Base-by-base conservation (phyloP, 2,329 filamentous ascomycete genomes). In the Zopfia rhizophila region DNA sequence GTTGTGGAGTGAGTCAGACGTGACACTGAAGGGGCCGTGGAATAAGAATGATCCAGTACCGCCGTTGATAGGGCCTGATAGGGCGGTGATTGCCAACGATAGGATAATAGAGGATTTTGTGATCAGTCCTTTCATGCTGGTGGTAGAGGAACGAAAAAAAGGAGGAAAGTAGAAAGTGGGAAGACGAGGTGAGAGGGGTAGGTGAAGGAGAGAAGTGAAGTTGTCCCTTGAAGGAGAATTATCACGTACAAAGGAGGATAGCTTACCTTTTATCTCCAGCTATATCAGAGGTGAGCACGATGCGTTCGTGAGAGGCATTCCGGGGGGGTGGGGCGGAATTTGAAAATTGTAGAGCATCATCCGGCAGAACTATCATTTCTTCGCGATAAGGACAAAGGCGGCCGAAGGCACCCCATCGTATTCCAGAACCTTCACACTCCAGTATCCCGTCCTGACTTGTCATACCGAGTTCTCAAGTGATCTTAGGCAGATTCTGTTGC, bases 1-100 rank as follows among this genome's bases (percentile, higher is more conserved):
- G 54, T 82, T 82, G 55, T 81, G 77, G 48, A 81, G 55, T 0
- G 73, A 75, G 45, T 73, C 71, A 0, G 68, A 51, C 1, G 65
- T 72, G 19, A 76, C 65, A 6, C 30, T 45, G 6, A 68, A 51
- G 5, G 68, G 69, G 12, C 65, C 66, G 41, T 66, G 66, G 30
- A 72, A 65, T 18, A 69, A 39, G 19, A 63, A 27, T 4, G 11
- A 17, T 2, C 67, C 57, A 12, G 63, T 60, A 13, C 51, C 58
- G 47, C 53, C 22, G 7, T 31, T 32, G 7, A 63, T 37, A 23
- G 59, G 61, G 42, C 45, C 45, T 31, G 61, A 51, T 18, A 64
- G 30, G 31, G 47, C 50, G 7, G 47, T 38, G n/a, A 48, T 52
- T 36, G 62, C 57, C 41, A 68, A 51, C n/a, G 56, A 61, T 13